Evolutionary conservation across 371 early-diverging fungal genomes (phyloP).

Genomic region (Mucor mucedo): DNA sequence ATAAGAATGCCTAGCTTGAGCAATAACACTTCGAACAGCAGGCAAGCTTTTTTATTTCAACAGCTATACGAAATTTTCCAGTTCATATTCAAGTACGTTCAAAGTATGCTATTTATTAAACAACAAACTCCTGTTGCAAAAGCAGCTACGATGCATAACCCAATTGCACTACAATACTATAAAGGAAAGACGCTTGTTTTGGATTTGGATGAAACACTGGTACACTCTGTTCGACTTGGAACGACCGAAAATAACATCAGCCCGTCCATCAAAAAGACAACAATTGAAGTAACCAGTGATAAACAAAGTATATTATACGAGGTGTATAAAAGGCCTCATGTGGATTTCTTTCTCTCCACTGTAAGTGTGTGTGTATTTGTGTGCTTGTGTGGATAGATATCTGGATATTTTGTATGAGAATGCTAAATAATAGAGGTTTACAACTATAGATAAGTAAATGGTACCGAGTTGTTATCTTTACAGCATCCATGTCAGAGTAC

Average conservation of each 20-base stretch:
- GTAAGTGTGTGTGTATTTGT: slow-evolving; percentile 33
- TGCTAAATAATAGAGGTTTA: too few species aligned
- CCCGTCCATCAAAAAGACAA: slow-evolving; percentile 35
- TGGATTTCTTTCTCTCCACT: slow-evolving; percentile 89
- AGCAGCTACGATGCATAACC: slow-evolving; percentile 15
- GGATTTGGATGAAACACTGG: slow-evolving; percentile 96
- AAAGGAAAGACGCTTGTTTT: slow-evolving; percentile 85
- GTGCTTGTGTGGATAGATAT: neutral
- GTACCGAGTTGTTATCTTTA: slow-evolving; percentile 97
- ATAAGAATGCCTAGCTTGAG: slow-evolving; percentile 8
- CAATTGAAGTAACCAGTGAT: slow-evolving; percentile 89
- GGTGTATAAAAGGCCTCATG: slow-evolving; percentile 94
- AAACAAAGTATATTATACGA: slow-evolving; percentile 90
- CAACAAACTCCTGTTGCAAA: slow-evolving; percentile 12
- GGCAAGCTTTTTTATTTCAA: slow-evolving; percentile 12
- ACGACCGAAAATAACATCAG: slow-evolving; percentile 21
- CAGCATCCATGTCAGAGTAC: slow-evolving; percentile 96
- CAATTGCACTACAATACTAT: slow-evolving; percentile 33
- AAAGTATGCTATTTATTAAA: slow-evolving; percentile 9
- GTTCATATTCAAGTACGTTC: slow-evolving; percentile 9
- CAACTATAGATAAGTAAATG: slow-evolving; percentile 81
- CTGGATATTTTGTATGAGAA: too few species aligned
- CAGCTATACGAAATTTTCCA: slow-evolving; percentile 12
- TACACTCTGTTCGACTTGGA: slow-evolving; percentile 75
- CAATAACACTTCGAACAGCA: neutral